Evolutionary conservation across 2,329 filamentous ascomycete species (phyloP).

Genomic region (Colletotrichum lentis): DNA sequence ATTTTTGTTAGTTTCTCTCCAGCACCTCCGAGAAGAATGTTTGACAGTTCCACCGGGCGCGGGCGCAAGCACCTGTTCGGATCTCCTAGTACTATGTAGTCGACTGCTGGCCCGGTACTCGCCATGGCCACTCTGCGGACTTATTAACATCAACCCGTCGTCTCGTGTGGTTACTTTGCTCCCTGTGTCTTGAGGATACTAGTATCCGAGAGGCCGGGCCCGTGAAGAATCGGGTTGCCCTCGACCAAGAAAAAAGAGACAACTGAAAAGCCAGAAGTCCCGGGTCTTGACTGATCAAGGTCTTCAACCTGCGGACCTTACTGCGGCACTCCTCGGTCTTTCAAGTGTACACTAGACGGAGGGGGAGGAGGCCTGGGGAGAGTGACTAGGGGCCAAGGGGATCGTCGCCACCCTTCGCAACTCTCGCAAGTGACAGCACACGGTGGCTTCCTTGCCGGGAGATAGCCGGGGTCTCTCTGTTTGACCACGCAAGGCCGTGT

Average conservation of each 20-base stretch:
- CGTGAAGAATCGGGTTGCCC: background rate
- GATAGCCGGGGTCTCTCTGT: constrained; percentile 21
- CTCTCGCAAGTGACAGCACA: constrained; percentile 31
- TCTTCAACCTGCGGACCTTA: constrained; percentile 10
- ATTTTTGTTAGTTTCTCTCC: constrained; percentile 1
- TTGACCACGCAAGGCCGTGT: constrained; percentile 21
- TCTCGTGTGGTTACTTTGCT: background rate
- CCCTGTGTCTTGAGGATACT: background rate
- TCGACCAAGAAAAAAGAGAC: background rate
- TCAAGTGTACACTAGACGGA: constrained; percentile 2
- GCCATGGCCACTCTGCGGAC: background rate
- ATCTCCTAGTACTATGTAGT: background rate
- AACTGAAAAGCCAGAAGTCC: background rate
- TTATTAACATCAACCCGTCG: background rate
- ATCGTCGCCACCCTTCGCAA: constrained; percentile 17
- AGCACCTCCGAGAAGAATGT: constrained; percentile 9
- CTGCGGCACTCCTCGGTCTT: constrained; percentile 26
- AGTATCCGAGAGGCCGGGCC: background rate
- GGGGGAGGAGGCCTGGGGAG: constrained; percentile 17
- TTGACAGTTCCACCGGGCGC: constrained; percentile 4
- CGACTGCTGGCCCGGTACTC: background rate
- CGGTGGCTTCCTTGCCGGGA: constrained; percentile 10
- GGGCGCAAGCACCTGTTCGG: background rate
- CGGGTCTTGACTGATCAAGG: constrained; percentile 16
- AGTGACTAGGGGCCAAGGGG: constrained; percentile 23